A percentile compares a stretch with the other conserved stretches of the same genome.
phyloP scores from a whole-genome alignment of 2,329 filamentous ascomycete species.

The Colletotrichum karsti region DNA sequence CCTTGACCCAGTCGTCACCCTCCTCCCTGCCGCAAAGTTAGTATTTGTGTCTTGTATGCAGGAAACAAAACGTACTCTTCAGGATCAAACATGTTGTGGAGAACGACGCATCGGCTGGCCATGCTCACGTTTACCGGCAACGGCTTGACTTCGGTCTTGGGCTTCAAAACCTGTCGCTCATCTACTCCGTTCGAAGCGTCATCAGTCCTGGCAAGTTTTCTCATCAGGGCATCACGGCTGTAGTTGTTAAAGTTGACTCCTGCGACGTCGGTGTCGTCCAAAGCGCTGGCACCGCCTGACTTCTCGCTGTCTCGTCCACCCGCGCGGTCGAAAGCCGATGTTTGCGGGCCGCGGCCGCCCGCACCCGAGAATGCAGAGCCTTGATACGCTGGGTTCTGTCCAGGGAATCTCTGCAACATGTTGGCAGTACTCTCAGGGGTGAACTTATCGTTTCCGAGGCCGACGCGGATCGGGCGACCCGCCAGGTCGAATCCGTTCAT shows the following conservation, averaged over 20 bases:
- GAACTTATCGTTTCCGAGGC: constrained; percentile 99
- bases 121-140: constrained; percentile 88
- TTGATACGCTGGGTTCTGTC: constrained; percentile 81
- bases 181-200: constrained; percentile 74
- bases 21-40: constrained; percentile 73
- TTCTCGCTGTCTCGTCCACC: constrained; percentile 91
- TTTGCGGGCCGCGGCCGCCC: constrained; percentile 85
- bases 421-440: constrained; percentile 96
- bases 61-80: constrained; percentile 74
- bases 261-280: constrained; percentile 97
- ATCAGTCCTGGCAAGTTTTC: constrained; percentile 96
- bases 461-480: constrained; percentile 95
- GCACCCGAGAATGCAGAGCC: constrained; percentile 92
- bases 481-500: constrained; percentile 99
- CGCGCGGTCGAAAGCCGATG: constrained; percentile 89
- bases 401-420: constrained; percentile 90
- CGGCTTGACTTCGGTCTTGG: constrained; percentile 81
- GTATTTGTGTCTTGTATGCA: constrained; percentile 14
- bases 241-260: constrained; percentile 99
- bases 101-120: constrained; percentile 91
- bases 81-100: constrained; percentile 96
- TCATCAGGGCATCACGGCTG: constrained; percentile 97
- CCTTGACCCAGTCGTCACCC: constrained; percentile 88
- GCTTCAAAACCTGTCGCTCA: constrained; percentile 77
- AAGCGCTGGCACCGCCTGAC: constrained; percentile 87